These are phyloP conservation scores for Pseudoneurospora amorphoporcata DNA, from an alignment of 495 filamentous ascomycete species.

Conservation along the genomic window DNA sequence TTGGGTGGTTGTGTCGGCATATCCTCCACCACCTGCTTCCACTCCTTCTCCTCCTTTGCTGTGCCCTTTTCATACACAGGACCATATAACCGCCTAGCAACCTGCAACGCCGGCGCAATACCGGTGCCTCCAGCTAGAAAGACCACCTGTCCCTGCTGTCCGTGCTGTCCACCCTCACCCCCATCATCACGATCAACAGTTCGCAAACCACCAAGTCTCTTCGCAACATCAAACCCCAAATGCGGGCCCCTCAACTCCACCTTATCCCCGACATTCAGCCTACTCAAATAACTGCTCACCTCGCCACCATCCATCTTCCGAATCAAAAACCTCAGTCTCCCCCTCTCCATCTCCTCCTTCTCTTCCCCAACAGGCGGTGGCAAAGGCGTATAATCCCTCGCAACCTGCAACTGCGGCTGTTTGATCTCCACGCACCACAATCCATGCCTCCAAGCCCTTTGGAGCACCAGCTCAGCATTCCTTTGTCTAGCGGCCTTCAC, in stretches of 20 bases:
- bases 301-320: conserved; percentile 36
- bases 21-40: background rate
- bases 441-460: conserved; percentile 34
- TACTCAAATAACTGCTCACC: conserved; percentile 57
- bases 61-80: conserved; percentile 15
- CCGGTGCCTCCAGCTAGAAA: conserved; percentile 93
- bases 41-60: conserved; percentile 20
- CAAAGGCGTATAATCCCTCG: conserved; percentile 78
- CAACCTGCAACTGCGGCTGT: conserved; percentile 85
- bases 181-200: background rate
- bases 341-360: conserved; percentile 35
- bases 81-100: conserved; percentile 48
- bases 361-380: conserved; percentile 50
- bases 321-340: conserved; percentile 38
- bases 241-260: conserved; percentile 73
- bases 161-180: background rate
- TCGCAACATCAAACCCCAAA: conserved; percentile 52
- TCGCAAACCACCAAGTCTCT: conserved; percentile 25
- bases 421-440: conserved; percentile 87
- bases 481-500: conserved; percentile 5
- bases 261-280: conserved; percentile 45
- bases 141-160: conserved; percentile 35
- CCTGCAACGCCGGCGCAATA: conserved; percentile 82
- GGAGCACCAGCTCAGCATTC: background rate
- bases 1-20: background rate